Evolutionary conservation across 1,284 basidiomycete genomes (phyloP).

Genomic region (Ceratorhiza oryzae-sativae): DNA sequence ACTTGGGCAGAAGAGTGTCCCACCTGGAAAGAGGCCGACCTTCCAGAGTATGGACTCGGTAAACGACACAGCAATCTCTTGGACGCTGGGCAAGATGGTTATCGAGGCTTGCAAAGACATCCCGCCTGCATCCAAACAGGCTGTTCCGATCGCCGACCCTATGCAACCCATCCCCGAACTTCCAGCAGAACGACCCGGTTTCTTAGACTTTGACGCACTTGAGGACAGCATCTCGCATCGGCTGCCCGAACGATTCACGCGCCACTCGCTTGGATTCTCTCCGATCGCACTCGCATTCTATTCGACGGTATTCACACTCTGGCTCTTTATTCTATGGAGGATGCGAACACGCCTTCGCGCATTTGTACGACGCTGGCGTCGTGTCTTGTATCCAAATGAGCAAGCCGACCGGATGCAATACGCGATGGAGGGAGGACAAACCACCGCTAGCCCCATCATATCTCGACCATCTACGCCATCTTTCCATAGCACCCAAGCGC

Average conservation of each 20-base stretch:
- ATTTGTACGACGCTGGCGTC: constrained; percentile 32
- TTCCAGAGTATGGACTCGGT: constrained; percentile 95
- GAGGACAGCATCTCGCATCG: constrained; percentile 69
- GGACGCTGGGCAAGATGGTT: constrained; percentile 99
- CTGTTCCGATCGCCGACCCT: constrained; percentile 69
- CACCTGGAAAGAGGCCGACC: constrained; percentile 51
- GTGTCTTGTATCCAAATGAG: constrained; percentile 34
- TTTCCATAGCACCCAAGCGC: constrained; percentile 19
- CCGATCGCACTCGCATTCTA: constrained; percentile 66
- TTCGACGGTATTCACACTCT: constrained; percentile 28
- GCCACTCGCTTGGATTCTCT: constrained; percentile 72
- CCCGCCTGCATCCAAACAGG: constrained; percentile 57
- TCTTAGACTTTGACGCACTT: constrained; percentile 36
- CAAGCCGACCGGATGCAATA: constrained; percentile 36
- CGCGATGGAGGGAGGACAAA: constrained; percentile 38
- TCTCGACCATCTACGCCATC: constrained; percentile 33
- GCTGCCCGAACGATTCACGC: constrained; percentile 64
- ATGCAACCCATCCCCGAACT: constrained; percentile 62
- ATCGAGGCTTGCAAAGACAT: constrained; percentile 92
- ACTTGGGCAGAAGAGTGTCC: constrained; percentile 57
- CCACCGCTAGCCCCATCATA: constrained; percentile 20
- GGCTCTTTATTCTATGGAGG: constrained; percentile 34
- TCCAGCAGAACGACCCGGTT: constrained; percentile 16
- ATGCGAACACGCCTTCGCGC: constrained; percentile 44
- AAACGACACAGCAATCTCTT: constrained; percentile 91